Percentiles rank a stretch among this genome's conserved stretches.
phyloP scores from a whole-genome alignment of 2,329 filamentous ascomycete genomes.

The Neurospora sp. region DNA sequence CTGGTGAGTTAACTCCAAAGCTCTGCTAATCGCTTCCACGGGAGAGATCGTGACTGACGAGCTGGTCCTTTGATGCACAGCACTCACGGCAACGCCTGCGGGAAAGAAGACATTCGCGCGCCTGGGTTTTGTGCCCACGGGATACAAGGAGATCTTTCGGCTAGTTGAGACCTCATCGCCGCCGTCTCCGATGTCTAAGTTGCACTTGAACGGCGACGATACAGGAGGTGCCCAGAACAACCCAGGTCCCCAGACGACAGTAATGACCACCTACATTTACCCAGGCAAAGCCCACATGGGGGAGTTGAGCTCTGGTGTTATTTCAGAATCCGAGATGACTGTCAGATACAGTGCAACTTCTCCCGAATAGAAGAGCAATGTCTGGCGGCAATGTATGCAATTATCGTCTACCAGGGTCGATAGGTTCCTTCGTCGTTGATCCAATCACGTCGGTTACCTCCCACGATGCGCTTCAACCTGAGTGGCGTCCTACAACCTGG shows the following conservation, averaged over 20 bases:
- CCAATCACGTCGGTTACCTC: too few relatives aligned
- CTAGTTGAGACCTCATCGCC: not conserved
- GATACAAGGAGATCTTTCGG: constrained; percentile 21
- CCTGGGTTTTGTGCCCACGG: constrained; percentile 20
- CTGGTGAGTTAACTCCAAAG: constrained; percentile 15
- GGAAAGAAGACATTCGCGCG: constrained; percentile 20
- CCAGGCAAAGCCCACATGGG: constrained; percentile 2
- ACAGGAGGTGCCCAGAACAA: not conserved
- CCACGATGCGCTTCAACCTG: not conserved
- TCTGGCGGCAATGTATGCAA: not conserved
- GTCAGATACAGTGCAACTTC: not conserved
- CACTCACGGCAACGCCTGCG: constrained; percentile 21
- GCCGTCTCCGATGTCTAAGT: not conserved
- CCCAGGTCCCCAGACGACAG: not conserved
- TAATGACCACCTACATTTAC: constrained; percentile 9
- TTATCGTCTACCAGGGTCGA: not conserved
- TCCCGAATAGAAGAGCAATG: not conserved
- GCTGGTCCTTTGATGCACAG: constrained; percentile 7
- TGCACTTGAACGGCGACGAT: not conserved
- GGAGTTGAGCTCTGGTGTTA: not conserved
- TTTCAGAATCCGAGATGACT: constrained; percentile 1
- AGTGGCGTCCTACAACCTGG: too few relatives aligned
- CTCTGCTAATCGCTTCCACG: not conserved
- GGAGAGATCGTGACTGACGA: not conserved
- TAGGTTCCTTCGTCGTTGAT: not conserved